A percentile compares a stretch with the other conserved stretches of the same genome.
Conservation (phyloP, 495 filamentous ascomycete species). For the Daldinia decipiens region DNA sequence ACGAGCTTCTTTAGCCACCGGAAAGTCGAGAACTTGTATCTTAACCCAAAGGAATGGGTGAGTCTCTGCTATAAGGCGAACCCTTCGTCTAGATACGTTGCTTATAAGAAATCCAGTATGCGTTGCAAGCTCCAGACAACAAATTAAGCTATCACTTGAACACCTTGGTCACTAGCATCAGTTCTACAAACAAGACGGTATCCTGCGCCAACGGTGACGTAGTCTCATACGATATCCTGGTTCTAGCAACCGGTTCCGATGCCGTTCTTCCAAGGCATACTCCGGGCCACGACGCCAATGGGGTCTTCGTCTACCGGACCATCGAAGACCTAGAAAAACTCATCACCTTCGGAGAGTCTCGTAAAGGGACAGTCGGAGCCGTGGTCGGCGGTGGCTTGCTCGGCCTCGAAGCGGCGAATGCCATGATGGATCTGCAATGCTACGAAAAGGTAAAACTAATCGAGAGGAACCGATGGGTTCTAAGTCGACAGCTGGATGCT, state of each 20-base stretch:
- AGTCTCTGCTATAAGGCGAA: constrained; percentile 32
- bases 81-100: not conserved
- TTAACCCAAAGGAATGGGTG: constrained; percentile 92
- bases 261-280: constrained; percentile 83
- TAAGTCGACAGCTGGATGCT: constrained; percentile 84
- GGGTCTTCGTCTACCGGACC: constrained; percentile 95
- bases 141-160: constrained; percentile 85
- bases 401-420: constrained; percentile 93
- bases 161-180: constrained; percentile 78
- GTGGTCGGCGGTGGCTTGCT: constrained; percentile 93
- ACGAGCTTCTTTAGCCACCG: constrained; percentile 94
- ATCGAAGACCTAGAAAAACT: constrained; percentile 85
- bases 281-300: constrained; percentile 84
- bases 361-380: constrained; percentile 75
- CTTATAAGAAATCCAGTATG: constrained; percentile 33
- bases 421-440: constrained; percentile 87
- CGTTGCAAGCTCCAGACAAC: constrained; percentile 61
- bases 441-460: constrained; percentile 84
- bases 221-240: constrained; percentile 86
- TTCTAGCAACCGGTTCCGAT: constrained; percentile 92
- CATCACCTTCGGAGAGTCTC: constrained; percentile 73
- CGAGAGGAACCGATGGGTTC: constrained; percentile 89
- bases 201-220: constrained; percentile 74
- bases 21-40: constrained; percentile 87
- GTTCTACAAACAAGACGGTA: constrained; percentile 71